Evolutionary conservation across 2,329 filamentous ascomycete species (phyloP).

Genomic region (Lecanosticta acicola): DNA sequence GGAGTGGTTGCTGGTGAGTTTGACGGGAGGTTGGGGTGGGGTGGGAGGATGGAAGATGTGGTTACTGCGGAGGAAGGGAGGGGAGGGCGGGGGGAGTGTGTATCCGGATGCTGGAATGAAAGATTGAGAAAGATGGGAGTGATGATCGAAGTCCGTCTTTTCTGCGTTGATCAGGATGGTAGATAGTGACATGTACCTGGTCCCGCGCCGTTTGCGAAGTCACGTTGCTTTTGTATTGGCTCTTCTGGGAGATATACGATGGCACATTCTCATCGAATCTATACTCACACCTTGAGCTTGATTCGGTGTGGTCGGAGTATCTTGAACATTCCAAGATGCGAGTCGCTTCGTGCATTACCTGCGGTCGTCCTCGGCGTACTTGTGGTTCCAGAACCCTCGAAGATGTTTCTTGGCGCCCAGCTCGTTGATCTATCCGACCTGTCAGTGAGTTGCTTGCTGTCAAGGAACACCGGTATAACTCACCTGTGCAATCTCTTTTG

Average conservation of each 20-base stretch:
- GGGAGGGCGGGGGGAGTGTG: constrained; percentile 8
- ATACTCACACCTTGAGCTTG: too few relatives aligned
- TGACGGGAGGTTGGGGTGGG: constrained; percentile 11
- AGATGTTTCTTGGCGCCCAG: constrained; percentile 47
- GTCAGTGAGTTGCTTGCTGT: neutral
- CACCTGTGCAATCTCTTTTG: constrained; percentile 49
- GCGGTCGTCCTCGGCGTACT: constrained; percentile 45
- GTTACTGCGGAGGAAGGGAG: constrained; percentile 7
- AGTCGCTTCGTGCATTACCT: too few relatives aligned
- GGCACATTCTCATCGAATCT: too few relatives aligned
- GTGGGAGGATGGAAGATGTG: neutral
- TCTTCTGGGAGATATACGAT: too few relatives aligned
- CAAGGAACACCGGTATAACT: too few relatives aligned
- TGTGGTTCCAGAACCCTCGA: constrained; percentile 48
- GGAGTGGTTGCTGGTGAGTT: constrained; percentile 4
- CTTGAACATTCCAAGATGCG: too few relatives aligned
- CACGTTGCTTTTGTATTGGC: too few relatives aligned
- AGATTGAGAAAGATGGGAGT: neutral
- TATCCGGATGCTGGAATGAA: constrained; percentile 8
- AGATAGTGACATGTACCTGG: too few relatives aligned
- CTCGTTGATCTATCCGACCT: constrained; percentile 37
- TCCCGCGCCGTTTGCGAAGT: too few relatives aligned
- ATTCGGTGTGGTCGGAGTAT: too few relatives aligned
- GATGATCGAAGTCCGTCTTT: too few relatives aligned
- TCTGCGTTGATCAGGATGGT: too few relatives aligned